Evolutionary conservation across 352 stramenopile species (phyloP), one percentile per base, ranked within the genome.

Genomic region (Peronospora tabacina): DNA sequence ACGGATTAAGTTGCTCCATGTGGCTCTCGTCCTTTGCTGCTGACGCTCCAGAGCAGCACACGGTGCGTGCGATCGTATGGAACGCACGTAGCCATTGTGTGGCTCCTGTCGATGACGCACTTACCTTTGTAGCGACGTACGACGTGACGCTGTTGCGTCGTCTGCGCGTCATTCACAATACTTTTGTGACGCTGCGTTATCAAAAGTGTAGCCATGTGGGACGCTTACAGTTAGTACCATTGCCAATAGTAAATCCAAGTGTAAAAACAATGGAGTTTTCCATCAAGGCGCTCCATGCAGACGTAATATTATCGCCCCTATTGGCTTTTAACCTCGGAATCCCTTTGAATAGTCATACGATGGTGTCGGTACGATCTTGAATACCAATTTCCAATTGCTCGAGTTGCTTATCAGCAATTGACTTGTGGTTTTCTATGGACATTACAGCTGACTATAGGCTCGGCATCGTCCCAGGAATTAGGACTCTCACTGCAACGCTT

Each of bases 301-400:
- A 70, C 40, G 44, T 85, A 12, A 66, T 66, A 30, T 52, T 88
- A n/a, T 71, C 80, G 9, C 75, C 76, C n/a, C 59, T 90, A 41
- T 43, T 90, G 29, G 80, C 80, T 13, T 88, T 87, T 58, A 90
- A 90, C 32, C 66, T 90, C 37, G 74, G 73, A 0, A 69, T 90
- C 38, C 46, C 58, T 9, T 53, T 85, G 28, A 78, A 34, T 52
- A 70, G 5, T 46, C 62, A 34, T 7, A 65, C 69, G 8, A 54
- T 35, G 1, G 52, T 70, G 16, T 48, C 49, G 34, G 75, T 86
- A 43, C 32, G 56, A 48, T n/a, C 15, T 36, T 22, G 5, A 13
- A 13, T 13, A 13, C 5, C 28, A 10, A 33, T 33, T 13, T 5
- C 28, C 3, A 26, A 7, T 22, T 26, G 7, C 22, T 26, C 22